Evolutionary conservation across 108 stramenopile species (phyloP).

Genomic region (Nannochloropsis oceanica): DNA sequence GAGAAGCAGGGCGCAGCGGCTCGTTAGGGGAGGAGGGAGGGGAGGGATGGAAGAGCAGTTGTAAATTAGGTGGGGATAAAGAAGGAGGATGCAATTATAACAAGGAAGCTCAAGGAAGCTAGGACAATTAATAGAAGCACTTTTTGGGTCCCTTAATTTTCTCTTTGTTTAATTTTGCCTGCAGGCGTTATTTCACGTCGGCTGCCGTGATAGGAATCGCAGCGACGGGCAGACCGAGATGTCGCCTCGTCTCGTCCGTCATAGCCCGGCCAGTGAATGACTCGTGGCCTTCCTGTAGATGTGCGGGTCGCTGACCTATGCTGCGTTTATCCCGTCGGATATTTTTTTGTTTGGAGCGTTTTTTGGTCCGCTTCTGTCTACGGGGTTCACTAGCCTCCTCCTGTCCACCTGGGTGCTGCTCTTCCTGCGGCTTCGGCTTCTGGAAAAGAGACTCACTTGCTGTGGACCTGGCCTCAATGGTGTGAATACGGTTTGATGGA

Average conservation of each 20-base stretch:
- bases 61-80: background rate
- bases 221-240: slow-evolving; percentile 1
- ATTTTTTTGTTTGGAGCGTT: slow-evolving; percentile 37
- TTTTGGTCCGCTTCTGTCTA: slow-evolving; percentile 19
- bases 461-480: too few species aligned
- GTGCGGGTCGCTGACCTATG: slow-evolving; percentile 7
- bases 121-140: too few species aligned
- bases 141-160: background rate
- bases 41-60: background rate
- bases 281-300: slow-evolving; percentile 4
- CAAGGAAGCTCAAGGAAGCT: too few species aligned
- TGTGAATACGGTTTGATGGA: too few species aligned
- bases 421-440: too few species aligned
- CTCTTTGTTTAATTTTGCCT: background rate
- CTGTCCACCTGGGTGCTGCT: too few species aligned
- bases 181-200: background rate
- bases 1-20: background rate
- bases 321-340: slow-evolving; percentile 35
- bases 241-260: slow-evolving; percentile 14
- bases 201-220: background rate
- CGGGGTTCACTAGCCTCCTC: too few species aligned
- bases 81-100: too few species aligned
- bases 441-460: too few species aligned
- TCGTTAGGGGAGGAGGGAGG: background rate
- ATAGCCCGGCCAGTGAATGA: slow-evolving; percentile 13